Conservation (phyloP, 2,329 filamentous ascomycete genomes). For the Xylaria polymorpha region DNA sequence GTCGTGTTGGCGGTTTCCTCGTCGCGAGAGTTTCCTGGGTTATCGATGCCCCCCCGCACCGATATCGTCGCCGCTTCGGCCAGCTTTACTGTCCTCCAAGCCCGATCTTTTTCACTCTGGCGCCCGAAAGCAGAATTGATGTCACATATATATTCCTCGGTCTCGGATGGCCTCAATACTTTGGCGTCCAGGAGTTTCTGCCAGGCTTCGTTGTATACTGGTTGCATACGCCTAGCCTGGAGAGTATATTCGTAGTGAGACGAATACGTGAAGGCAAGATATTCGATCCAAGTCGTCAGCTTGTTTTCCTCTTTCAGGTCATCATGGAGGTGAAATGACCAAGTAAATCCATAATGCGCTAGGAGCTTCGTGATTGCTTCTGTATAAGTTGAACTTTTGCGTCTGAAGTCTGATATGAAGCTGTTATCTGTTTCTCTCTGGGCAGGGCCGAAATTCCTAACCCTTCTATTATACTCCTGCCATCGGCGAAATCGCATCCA, state of each 20-base stretch:
- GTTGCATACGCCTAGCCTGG: slow-evolving; percentile 40
- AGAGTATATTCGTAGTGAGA: slow-evolving; percentile 37
- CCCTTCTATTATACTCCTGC: not conserved
- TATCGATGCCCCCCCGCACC: not conserved
- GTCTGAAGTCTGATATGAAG: not conserved
- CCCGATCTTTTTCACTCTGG: not conserved
- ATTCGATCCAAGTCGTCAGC: slow-evolving; percentile 56
- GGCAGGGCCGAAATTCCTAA: not conserved
- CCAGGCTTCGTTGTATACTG: slow-evolving; percentile 48
- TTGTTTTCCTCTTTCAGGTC: slow-evolving; percentile 51
- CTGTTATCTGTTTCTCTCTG: not conserved
- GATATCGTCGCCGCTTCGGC: not conserved
- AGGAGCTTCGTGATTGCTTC: slow-evolving; percentile 12
- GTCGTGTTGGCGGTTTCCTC: not conserved
- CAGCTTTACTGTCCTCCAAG: not conserved
- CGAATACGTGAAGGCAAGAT: slow-evolving; percentile 48
- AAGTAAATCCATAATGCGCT: slow-evolving; percentile 65
- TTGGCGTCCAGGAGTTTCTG: slow-evolving; percentile 50
- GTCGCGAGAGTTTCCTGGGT: not conserved
- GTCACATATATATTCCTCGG: slow-evolving; percentile 43
- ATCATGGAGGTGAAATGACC: slow-evolving; percentile 71
- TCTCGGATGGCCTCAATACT: slow-evolving; percentile 47
- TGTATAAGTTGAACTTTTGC: not conserved
- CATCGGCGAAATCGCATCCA: slow-evolving; percentile 9
- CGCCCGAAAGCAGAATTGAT: not conserved